Base-by-base conservation (phyloP, 2,329 filamentous ascomycete genomes). In the Diaporthe citriasiana region DNA sequence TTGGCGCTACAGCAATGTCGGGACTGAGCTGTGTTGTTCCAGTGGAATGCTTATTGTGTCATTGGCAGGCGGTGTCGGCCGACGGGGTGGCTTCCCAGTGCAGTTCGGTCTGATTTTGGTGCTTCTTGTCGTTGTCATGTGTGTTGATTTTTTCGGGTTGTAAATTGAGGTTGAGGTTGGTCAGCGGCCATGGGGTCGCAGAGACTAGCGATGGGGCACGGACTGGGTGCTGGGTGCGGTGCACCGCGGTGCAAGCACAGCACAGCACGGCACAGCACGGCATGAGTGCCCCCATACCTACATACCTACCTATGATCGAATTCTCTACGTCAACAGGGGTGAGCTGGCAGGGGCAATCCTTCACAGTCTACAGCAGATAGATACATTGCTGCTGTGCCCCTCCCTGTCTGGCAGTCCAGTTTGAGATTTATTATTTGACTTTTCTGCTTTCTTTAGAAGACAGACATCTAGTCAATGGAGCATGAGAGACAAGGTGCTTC, bases 31-130 rank as follows among this genome's bases (percentile, higher is more conserved):
- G 50, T 55, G 65, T 70, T 45, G 57, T 70, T 51, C 68, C 35
- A 56, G 35, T 59, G 65, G 25, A 55, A 45, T 68, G 40, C 59
- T 55, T 55, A 74, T 50, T 51, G 38, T 47, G 71, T 50, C 66
- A 74, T 75, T 66, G 68, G 71, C 71, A 71, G 47, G 59, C 42
- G 38, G 60, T 69, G 60, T 57, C 55, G 60, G 70, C 60, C 73
- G 50, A 50, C 59, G 70, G 53, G n/a, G 53, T 68, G 70, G 70
- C 55, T 66, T 50, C 59, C 70, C 57, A 13, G 45, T 66, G 30
- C 25, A 35, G 59, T 69, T 35, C n/a, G 70, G 25, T 60, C 55
- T 53, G 63, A n/a, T 60, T 65, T 60, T 40, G 70, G 47, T 68
- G 47, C 50, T 70, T 51, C 33, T 70, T 25, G 69, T 65, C 35